Base-by-base conservation (phyloP, 1,139 yeast genomes). In the Geotrichum carabidarum region DNA sequence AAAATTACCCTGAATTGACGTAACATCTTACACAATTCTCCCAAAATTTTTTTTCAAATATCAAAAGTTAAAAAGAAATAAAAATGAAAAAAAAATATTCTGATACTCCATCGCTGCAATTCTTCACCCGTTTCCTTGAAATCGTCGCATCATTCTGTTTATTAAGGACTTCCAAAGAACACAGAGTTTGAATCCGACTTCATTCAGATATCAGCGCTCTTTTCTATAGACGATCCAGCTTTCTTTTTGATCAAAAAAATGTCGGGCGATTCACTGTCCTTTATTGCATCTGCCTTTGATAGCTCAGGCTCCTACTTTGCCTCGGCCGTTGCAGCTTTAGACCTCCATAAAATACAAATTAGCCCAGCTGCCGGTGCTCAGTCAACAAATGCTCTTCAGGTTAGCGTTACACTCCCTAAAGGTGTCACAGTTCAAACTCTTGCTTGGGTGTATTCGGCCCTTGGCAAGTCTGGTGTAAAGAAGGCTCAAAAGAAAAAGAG, bases 291-390 rank as follows among this genome's bases (percentile, higher is more conserved):
- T 11, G 61, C 65, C 31, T 83, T 81, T 67, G 86, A 83, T 69
- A 76, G 82, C 11, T 68, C 78, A 0, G 83, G 84, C 27, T 74
- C 78, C 47, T 77, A 77, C 63, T 77, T 83, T 62, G 94, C 95
- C 17, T 79, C 82, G 50, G 90, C 82, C 0, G 73, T 81, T 30
- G 80, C 83, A 43, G 84, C 90, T 2, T 76, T 90, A 59, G 95
- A 89, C 66, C 76, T 83, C 8, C 93, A 87, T 65, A 82, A 83
- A 62, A 72, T 90, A 48, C 78, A 84, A 60, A 86, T 87, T 46
- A 40, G 45, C 14, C 44, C 54, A 36, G 51, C 47, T 3, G 17
- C 44, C 7, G 34, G 41, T n/a, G 44, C 55, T 46, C 48, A 30
- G 48, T 51, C 48, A 7, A 50, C 57, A 44, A 57, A 51, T 37